Evolutionary conservation across 1,139 yeast genomes (phyloP).

Genomic region (Saccharomyces hybrid): DNA sequence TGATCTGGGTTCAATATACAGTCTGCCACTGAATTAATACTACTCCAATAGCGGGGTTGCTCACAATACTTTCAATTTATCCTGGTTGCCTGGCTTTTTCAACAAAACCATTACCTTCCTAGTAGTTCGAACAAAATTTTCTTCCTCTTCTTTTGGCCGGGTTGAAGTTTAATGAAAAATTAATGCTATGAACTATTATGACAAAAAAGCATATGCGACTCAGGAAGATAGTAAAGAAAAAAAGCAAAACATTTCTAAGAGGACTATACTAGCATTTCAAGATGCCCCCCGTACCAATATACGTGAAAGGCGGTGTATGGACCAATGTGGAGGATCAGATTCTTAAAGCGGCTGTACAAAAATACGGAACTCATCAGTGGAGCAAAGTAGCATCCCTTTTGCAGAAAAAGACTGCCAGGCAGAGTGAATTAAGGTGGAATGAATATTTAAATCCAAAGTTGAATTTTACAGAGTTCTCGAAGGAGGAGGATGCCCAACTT

Average conservation of each 20-base stretch:
- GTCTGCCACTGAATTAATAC: background rate
- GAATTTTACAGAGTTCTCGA: slow-evolving; percentile 58
- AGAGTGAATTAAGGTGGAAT: slow-evolving; percentile 88
- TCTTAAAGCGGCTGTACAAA: slow-evolving; percentile 81
- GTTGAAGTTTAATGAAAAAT: background rate
- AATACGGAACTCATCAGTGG: slow-evolving; percentile 95
- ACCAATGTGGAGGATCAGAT: slow-evolving; percentile 86
- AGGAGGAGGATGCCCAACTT: slow-evolving; percentile 69
- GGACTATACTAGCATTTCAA: background rate
- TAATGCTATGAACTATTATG: background rate
- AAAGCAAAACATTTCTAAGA: background rate
- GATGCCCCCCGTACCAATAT: slow-evolving; percentile 41
- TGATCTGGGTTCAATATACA: background rate
- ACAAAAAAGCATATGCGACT: background rate
- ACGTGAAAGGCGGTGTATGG: slow-evolving; percentile 88
- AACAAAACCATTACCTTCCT: background rate
- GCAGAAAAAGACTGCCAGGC: slow-evolving; percentile 81
- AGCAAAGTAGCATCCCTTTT: slow-evolving; percentile 81
- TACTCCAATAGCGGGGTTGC: background rate
- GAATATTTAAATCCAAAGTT: slow-evolving; percentile 80
- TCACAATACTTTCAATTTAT: background rate
- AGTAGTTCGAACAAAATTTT: background rate
- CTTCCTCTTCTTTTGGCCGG: background rate
- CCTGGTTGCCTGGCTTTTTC: slow-evolving; percentile 1
- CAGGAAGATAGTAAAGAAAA: background rate